phyloP scores from a whole-genome alignment of 2,329 filamentous ascomycete species.

The Xylariales sp. region DNA sequence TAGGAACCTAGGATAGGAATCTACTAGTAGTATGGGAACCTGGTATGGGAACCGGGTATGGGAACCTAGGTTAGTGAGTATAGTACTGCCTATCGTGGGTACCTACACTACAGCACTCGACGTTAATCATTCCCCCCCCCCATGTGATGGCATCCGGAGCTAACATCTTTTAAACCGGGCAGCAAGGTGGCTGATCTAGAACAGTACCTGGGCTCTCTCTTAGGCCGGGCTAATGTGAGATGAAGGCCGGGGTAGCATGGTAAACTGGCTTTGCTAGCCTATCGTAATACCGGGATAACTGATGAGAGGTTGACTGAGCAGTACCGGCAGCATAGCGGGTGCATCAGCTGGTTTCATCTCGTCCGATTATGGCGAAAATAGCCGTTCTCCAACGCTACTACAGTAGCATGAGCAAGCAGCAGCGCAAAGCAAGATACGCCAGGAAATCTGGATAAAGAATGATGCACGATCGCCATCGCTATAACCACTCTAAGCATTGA shows the following conservation, averaged over 20 bases:
- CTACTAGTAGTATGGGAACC: too few species aligned
- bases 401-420: conserved; percentile 14
- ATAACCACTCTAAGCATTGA: conserved; percentile 1
- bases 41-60: too few species aligned
- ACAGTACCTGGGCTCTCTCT: conserved; percentile 1
- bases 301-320: conserved; percentile 8
- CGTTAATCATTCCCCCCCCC: too few species aligned
- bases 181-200: conserved; percentile 24
- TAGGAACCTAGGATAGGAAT: too few species aligned
- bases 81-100: too few species aligned
- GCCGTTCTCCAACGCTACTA: conserved; percentile 12
- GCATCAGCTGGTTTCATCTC: conserved; percentile 17
- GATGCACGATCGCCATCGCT: neutral
- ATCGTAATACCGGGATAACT: conserved; percentile 14
- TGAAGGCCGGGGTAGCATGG: conserved; percentile 7
- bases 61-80: too few species aligned
- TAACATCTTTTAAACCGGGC: conserved; percentile 17
- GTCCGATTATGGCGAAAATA: conserved; percentile 23
- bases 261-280: conserved; percentile 20
- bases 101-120: too few species aligned
- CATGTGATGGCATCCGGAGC: neutral
- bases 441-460: neutral
- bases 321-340: conserved; percentile 14
- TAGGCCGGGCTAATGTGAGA: conserved; percentile 17
- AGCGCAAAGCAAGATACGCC: conserved; percentile 14